A percentile compares a stretch with the other conserved stretches of the same genome.
phyloP scores from a whole-genome alignment of 495 filamentous ascomycete species.

The Hypoxylon crocopeplum region DNA sequence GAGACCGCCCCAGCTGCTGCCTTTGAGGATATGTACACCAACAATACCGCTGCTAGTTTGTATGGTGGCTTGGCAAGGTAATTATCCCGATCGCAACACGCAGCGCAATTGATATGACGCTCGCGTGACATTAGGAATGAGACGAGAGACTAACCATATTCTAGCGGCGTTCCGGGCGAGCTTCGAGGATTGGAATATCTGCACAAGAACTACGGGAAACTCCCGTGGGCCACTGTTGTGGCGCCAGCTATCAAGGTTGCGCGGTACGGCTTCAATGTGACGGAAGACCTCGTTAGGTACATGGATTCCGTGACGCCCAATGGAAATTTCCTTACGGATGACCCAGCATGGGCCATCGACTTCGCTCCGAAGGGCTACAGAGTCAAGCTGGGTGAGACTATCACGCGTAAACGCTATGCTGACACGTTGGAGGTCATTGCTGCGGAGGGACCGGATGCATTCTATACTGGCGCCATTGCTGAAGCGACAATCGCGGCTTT shows the following conservation, averaged over 20 bases:
- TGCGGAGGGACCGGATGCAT: constrained; percentile 67
- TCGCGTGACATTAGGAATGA: background rate
- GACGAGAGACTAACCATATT: constrained; percentile 7
- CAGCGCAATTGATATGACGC: background rate
- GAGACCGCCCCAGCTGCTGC: constrained; percentile 82
- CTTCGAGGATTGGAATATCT: constrained; percentile 74
- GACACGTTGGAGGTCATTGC: constrained; percentile 76
- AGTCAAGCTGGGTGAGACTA: constrained; percentile 68
- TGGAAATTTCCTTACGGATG: constrained; percentile 48
- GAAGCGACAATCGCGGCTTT: constrained; percentile 72
- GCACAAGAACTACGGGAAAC: constrained; percentile 71
- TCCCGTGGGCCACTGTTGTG: constrained; percentile 73
- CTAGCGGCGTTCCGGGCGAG: constrained; percentile 78
- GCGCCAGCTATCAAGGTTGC: constrained; percentile 72
- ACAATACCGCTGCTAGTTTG: constrained; percentile 50
- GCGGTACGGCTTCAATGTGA: constrained; percentile 70
- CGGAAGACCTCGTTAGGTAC: constrained; percentile 67
- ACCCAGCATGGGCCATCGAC: constrained; percentile 78
- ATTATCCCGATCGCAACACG: background rate
- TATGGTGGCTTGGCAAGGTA: constrained; percentile 70
- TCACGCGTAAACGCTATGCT: constrained; percentile 77
- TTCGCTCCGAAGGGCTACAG: constrained; percentile 74
- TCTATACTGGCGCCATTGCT: constrained; percentile 75
- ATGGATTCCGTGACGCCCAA: constrained; percentile 52
- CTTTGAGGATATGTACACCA: constrained; percentile 76